Percentiles rank a stretch among this genome's conserved stretches.
These are phyloP conservation scores for Fusarium ambrosium DNA, from an alignment of 2,329 filamentous ascomycete species.

Conservation along the genomic window DNA sequence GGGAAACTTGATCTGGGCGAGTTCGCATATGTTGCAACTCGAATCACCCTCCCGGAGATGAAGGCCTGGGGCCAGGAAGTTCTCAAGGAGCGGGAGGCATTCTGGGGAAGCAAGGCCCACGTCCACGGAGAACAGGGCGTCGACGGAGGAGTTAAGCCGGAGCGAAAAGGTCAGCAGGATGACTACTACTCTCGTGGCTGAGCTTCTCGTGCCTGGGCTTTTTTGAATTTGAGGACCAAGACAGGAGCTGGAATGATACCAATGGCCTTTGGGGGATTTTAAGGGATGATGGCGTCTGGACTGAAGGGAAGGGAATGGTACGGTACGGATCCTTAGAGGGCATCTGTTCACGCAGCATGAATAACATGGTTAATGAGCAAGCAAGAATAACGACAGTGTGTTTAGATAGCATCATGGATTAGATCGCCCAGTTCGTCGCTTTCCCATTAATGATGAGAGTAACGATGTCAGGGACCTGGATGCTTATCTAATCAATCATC, in stretches of 20 bases:
- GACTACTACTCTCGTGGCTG: constrained; percentile 60
- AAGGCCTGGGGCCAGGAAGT: constrained; percentile 84
- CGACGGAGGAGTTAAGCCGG: constrained; percentile 53
- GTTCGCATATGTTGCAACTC: constrained; percentile 83
- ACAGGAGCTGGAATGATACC: constrained; percentile 30
- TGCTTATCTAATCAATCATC: not conserved
- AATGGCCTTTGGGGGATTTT: constrained; percentile 17
- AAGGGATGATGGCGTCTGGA: constrained; percentile 23
- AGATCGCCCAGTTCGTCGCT: not conserved
- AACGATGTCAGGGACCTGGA: not conserved
- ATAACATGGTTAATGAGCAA: constrained; percentile 21
- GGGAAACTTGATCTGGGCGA: constrained; percentile 83
- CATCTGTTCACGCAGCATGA: constrained; percentile 15
- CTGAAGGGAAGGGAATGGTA: constrained; percentile 1
- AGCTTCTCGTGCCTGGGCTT: not conserved
- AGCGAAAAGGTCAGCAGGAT: constrained; percentile 59
- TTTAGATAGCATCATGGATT: not conserved
- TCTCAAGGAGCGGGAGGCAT: constrained; percentile 78
- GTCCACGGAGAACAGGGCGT: constrained; percentile 61
- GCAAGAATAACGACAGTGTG: constrained; percentile 13
- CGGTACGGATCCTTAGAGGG: constrained; percentile 13
- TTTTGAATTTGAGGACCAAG: not conserved
- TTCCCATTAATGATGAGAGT: not conserved
- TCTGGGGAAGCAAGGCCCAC: constrained; percentile 73
- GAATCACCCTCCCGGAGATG: constrained; percentile 82